Evolutionary conservation across 768 basidiomycete genomes (phyloP).

Genomic region (Phaffia australis): DNA sequence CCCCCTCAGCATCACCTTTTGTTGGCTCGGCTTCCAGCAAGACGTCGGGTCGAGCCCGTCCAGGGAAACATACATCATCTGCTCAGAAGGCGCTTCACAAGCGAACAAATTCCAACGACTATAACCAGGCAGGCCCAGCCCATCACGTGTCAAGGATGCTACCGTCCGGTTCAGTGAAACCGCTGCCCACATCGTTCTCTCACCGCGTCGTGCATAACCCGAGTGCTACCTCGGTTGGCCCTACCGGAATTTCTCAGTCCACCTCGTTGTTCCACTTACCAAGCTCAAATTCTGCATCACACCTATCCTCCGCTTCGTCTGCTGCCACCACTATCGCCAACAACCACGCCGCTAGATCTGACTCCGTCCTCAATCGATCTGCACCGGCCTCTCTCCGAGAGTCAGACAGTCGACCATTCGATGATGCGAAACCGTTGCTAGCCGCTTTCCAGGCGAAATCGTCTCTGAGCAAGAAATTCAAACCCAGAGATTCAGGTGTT

Average conservation of each 20-base stretch:
- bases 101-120: constrained; percentile 16
- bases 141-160: neutral
- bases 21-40: neutral
- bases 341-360: constrained; percentile 10
- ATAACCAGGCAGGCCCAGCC: neutral
- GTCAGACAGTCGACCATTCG: constrained; percentile 10
- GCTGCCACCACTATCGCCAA: neutral
- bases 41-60: constrained; percentile 11
- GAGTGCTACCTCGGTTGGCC: neutral
- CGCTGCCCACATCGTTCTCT: constrained; percentile 14
- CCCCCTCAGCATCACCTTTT: constrained; percentile 1
- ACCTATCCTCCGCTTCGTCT: constrained; percentile 7
- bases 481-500: constrained; percentile 21
- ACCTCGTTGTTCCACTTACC: constrained; percentile 7
- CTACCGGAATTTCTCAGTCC: neutral
- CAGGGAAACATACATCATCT: neutral
- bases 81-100: neutral
- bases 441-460: constrained; percentile 24
- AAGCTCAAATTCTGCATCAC: constrained; percentile 13
- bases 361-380: constrained; percentile 21
- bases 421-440: constrained; percentile 22
- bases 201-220: constrained; percentile 1
- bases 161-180: constrained; percentile 7
- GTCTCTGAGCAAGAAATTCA: constrained; percentile 24
- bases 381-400: constrained; percentile 19